Conservation (phyloP, 169 alveolate genomes). For the Perkinsus marinus region DNA sequence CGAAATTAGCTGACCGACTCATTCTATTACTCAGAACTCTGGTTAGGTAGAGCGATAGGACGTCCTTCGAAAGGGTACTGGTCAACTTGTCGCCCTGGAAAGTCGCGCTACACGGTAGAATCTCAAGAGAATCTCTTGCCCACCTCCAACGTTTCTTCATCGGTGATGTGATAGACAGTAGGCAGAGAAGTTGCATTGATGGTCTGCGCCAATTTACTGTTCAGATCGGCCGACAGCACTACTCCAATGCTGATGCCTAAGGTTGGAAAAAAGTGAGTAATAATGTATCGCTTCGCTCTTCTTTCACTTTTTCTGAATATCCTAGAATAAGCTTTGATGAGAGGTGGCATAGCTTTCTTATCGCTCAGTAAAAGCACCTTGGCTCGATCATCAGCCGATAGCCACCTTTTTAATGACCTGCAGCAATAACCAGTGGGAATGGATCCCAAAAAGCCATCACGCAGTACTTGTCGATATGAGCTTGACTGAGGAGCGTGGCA, state of each 20-base stretch:
- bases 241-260: neutral
- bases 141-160: neutral
- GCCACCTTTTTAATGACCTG: neutral
- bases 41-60: neutral
- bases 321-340: neutral
- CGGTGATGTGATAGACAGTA: neutral
- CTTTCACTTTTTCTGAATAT: neutral
- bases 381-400: neutral
- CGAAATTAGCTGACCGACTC: neutral
- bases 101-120: neutral
- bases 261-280: neutral
- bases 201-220: neutral
- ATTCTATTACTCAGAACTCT: neutral
- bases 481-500: neutral
- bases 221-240: neutral
- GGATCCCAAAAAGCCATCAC: neutral
- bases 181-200: neutral
- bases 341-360: neutral
- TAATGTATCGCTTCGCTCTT: neutral
- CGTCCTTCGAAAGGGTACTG: neutral
- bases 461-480: neutral
- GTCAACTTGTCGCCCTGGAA: neutral
- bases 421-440: neutral
- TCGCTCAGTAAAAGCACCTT: neutral
- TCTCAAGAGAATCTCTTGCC: neutral